These are phyloP conservation scores for Candida sithepensis DNA, from an alignment of 805 yeast species.

Conservation along the genomic window DNA sequence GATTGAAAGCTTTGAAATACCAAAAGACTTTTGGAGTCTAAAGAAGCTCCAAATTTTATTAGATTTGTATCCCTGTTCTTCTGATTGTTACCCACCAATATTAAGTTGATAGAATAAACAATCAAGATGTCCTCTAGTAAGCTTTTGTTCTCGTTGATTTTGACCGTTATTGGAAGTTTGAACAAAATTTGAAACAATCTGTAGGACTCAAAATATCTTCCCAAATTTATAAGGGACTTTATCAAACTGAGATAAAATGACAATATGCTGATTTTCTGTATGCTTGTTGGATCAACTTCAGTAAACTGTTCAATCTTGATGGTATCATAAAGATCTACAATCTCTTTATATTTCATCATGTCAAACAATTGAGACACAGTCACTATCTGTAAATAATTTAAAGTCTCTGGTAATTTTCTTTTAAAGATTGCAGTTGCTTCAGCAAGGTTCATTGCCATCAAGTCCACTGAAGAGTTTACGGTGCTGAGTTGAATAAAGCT, in stretches of 20 bases:
- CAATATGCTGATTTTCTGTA: conserved; percentile 11
- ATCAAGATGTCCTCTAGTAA: conserved; percentile 9
- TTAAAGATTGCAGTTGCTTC: conserved; percentile 2
- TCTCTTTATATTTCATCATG: not conserved
- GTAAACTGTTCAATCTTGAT: conserved; percentile 4
- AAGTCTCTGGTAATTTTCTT: not conserved
- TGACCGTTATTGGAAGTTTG: conserved; percentile 9
- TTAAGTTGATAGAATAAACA: conserved; percentile 16
- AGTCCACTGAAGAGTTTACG: conserved; percentile 2
- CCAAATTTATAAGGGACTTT: conserved; percentile 16
- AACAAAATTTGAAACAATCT: conserved; percentile 17
- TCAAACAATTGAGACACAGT: conserved; percentile 7
- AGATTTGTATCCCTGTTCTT: conserved; percentile 10
- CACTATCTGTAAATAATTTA: conserved; percentile 7
- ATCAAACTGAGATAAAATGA: conserved; percentile 16
- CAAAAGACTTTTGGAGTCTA: conserved; percentile 6
- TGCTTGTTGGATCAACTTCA: conserved; percentile 12
- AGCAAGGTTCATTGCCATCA: conserved; percentile 3
- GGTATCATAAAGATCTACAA: conserved; percentile 4
- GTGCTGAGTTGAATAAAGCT: conserved; percentile 3
- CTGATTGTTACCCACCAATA: conserved; percentile 9
- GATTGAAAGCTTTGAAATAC: conserved; percentile 14
- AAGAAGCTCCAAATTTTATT: conserved; percentile 9
- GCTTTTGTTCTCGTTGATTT: not conserved
- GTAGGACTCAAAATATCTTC: conserved; percentile 18